Evolutionary conservation across 306 rosid species (phyloP).

Genomic region (Malus orientalis): DNA sequence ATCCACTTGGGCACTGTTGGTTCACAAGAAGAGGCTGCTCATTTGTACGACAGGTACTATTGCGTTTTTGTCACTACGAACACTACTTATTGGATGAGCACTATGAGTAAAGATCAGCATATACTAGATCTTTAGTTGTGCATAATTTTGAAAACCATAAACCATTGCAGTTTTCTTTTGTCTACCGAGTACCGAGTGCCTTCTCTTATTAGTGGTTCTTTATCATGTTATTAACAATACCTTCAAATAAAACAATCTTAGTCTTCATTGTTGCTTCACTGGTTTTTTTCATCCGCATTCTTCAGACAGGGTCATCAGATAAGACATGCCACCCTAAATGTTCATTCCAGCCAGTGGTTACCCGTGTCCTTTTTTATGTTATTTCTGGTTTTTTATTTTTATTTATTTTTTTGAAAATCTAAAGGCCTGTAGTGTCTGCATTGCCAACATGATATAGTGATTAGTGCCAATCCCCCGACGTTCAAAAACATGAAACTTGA

Average conservation of each 20-base stretch:
- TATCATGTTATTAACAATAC: background rate
- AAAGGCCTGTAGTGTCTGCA: background rate
- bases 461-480: background rate
- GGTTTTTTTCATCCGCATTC: background rate
- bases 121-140: background rate
- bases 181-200: background rate
- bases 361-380: background rate
- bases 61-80: background rate
- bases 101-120: background rate
- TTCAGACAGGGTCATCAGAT: background rate
- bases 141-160: background rate
- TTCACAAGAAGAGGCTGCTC: slow-evolving; percentile 97
- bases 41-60: slow-evolving; percentile 69
- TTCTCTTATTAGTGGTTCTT: background rate
- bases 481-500: background rate
- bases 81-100: background rate
- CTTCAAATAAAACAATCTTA: background rate
- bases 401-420: background rate
- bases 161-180: background rate
- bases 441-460: background rate
- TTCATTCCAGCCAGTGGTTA: background rate
- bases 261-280: background rate
- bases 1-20: slow-evolving; percentile 89
- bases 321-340: background rate
- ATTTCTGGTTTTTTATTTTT: background rate